These are phyloP conservation scores for Colletotrichum sp. DNA, from an alignment of 2,329 filamentous ascomycete genomes.

Conservation along the genomic window DNA sequence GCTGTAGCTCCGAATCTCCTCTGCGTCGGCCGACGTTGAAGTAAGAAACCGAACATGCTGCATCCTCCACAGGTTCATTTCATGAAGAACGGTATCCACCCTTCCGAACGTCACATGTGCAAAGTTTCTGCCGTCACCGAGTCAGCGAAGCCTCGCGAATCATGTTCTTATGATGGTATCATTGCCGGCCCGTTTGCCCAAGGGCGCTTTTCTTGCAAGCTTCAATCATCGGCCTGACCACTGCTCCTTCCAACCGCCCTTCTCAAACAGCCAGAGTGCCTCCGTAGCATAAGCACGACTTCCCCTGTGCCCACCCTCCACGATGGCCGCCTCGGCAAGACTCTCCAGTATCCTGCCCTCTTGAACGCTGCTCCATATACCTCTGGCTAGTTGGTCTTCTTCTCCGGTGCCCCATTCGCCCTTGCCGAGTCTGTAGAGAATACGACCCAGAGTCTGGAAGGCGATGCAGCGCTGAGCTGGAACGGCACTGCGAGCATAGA, in stretches of 20 bases:
- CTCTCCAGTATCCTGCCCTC: slow-evolving; percentile 79
- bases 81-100: neutral
- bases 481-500: slow-evolving; percentile 80
- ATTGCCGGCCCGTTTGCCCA: slow-evolving; percentile 7
- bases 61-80: neutral
- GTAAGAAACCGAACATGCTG: neutral
- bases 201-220: neutral
- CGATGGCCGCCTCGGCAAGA: slow-evolving; percentile 76
- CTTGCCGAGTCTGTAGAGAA: slow-evolving; percentile 81
- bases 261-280: slow-evolving; percentile 82
- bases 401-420: slow-evolving; percentile 69
- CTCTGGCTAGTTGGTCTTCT: slow-evolving; percentile 70
- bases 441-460: slow-evolving; percentile 86
- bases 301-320: slow-evolving; percentile 74
- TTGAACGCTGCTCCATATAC: slow-evolving; percentile 83
- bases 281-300: slow-evolving; percentile 86
- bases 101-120: neutral
- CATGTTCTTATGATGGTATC: neutral
- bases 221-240: slow-evolving; percentile 57
- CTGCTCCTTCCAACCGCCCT: slow-evolving; percentile 73
- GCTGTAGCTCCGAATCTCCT: neutral
- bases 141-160: neutral
- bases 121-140: neutral
- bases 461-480: slow-evolving; percentile 89
- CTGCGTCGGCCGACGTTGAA: neutral